Conservation (phyloP, 768 basidiomycete species). For the Rubroboletus pulcherrimus region DNA sequence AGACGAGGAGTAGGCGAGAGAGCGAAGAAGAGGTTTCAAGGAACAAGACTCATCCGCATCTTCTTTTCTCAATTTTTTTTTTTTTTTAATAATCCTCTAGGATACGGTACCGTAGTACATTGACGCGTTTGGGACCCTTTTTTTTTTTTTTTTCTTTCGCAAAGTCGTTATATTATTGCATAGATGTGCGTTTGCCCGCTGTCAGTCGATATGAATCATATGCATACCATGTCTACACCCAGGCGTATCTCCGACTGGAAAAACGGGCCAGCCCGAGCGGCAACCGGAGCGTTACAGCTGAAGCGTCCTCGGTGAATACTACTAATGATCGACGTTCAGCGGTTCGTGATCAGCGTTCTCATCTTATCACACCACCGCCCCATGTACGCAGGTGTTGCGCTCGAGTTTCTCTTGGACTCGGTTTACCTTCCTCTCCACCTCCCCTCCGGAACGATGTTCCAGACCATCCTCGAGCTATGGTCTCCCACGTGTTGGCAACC, state of each 20-base stretch:
- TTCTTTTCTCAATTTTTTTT: neutral
- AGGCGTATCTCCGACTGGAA: neutral
- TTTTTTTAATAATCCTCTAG: neutral
- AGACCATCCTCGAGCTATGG: no score
- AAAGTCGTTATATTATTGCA: neutral
- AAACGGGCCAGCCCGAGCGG: neutral
- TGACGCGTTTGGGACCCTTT: neutral
- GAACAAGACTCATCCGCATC: neutral
- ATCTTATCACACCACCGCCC: no score
- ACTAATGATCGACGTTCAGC: no score
- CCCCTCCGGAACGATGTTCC: no score
- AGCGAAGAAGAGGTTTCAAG: neutral
- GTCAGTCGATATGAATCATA: neutral
- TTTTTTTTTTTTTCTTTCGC: neutral
- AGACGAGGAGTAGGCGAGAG: constrained; percentile 55
- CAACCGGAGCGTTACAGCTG: neutral
- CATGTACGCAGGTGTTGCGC: no score
- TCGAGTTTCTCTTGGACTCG: no score
- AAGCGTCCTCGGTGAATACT: neutral
- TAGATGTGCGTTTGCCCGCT: neutral
- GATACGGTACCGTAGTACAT: neutral
- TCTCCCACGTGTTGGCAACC: no score
- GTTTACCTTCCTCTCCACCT: no score
- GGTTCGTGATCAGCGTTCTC: no score
- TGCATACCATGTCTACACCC: neutral